Conservation (phyloP, 2,329 filamentous ascomycete genomes). For the Botrytis galanthina region DNA sequence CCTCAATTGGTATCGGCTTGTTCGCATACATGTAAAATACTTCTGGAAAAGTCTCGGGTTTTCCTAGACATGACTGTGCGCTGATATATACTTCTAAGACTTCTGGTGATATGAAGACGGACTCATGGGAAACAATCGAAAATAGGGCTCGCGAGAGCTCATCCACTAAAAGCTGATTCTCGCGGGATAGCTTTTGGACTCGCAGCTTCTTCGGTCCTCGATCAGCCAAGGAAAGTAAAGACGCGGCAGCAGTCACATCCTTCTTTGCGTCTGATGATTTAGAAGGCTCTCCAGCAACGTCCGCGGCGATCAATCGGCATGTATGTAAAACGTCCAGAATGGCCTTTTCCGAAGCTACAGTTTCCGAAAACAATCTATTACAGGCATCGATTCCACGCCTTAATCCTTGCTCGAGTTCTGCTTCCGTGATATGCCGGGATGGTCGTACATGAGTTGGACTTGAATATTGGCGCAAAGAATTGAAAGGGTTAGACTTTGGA, state of each 20-base stretch:
- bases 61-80: constrained; percentile 70
- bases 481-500: neutral
- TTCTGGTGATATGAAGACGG: constrained; percentile 74
- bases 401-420: constrained; percentile 29
- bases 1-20: constrained; percentile 70
- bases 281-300: constrained; percentile 30
- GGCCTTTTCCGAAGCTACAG: constrained; percentile 31
- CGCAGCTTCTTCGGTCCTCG: constrained; percentile 24
- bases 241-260: constrained; percentile 47
- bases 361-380: constrained; percentile 29
- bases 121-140: constrained; percentile 67
- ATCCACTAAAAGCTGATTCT: constrained; percentile 40
- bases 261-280: constrained; percentile 24
- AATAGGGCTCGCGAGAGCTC: constrained; percentile 62
- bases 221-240: constrained; percentile 49
- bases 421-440: constrained; percentile 21
- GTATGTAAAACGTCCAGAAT: constrained; percentile 24
- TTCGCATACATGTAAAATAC: constrained; percentile 79
- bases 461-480: neutral
- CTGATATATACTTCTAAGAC: constrained; percentile 73
- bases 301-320: constrained; percentile 32
- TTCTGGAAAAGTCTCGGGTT: constrained; percentile 73
- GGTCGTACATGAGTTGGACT: neutral
- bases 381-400: constrained; percentile 27
- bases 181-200: constrained; percentile 24